Conservation (phyloP, 179 eudicot species). For the Beta macrorhiza region DNA sequence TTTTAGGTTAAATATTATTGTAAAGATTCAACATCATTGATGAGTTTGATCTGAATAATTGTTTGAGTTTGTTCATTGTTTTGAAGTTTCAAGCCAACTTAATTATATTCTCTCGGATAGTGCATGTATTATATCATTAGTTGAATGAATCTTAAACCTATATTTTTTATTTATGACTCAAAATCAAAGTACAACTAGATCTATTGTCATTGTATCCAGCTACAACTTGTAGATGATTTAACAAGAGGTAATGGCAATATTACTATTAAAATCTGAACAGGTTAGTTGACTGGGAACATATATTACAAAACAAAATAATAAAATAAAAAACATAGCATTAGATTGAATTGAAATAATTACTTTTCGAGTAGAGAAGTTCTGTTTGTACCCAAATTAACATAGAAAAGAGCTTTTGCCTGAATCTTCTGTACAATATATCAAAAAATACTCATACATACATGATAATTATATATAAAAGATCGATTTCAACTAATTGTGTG, state of each 20-base stretch:
- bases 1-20: neutral
- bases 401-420: neutral
- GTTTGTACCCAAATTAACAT: neutral
- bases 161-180: neutral
- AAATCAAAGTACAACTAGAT: constrained; percentile 3
- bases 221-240: neutral
- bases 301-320: neutral
- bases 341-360: neutral
- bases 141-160: neutral
- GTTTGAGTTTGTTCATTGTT: neutral
- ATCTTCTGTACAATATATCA: no score
- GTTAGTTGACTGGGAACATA: neutral
- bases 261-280: neutral
- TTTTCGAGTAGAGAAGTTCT: no score
- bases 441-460: no score
- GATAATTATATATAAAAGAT: no score
- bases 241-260: neutral
- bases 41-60: neutral
- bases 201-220: neutral
- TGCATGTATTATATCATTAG: constrained; percentile 4
- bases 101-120: neutral
- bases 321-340: neutral
- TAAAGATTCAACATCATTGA: neutral
- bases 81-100: neutral
- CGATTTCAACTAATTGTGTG: no score